phyloP scores from a whole-genome alignment of 257 asterid genomes.

The Capsicum chinense region DNA sequence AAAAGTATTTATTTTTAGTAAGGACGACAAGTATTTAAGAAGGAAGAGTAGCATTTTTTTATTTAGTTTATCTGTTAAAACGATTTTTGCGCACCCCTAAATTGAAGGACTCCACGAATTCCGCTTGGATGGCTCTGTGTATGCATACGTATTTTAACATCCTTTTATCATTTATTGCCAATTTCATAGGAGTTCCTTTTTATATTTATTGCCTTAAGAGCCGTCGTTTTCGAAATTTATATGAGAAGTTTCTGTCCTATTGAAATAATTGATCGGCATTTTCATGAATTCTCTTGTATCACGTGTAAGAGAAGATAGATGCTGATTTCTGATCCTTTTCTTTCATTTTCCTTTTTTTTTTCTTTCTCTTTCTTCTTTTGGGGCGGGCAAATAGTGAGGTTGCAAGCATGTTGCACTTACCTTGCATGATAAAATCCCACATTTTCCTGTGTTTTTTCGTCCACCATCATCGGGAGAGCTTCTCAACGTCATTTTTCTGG shows the following conservation, averaged over 20 bases:
- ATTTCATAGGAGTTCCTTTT: too few species aligned
- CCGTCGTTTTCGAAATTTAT: background rate
- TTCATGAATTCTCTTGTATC: constrained; percentile 11
- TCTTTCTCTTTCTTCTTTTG: background rate
- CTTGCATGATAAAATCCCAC: constrained; percentile 9
- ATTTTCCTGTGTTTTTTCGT: background rate
- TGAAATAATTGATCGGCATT: background rate
- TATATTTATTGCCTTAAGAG: background rate
- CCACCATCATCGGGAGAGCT: background rate
- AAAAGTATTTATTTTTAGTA: too few species aligned
- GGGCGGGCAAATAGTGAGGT: background rate
- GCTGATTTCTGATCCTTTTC: background rate
- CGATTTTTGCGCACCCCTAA: too few species aligned
- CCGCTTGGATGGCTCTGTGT: background rate
- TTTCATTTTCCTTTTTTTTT: background rate
- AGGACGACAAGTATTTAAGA: too few species aligned
- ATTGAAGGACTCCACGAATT: background rate
- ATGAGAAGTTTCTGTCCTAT: background rate
- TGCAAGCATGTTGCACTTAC: background rate
- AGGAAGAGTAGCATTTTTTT: too few species aligned
- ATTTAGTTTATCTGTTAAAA: too few species aligned
- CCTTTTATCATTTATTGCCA: background rate
- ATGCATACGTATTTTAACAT: background rate
- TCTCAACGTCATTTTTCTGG: constrained; percentile 6
- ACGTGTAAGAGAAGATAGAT: background rate